These are phyloP conservation scores for Penicillium canariense DNA, from an alignment of 495 filamentous ascomycete genomes.

Conservation along the genomic window DNA sequence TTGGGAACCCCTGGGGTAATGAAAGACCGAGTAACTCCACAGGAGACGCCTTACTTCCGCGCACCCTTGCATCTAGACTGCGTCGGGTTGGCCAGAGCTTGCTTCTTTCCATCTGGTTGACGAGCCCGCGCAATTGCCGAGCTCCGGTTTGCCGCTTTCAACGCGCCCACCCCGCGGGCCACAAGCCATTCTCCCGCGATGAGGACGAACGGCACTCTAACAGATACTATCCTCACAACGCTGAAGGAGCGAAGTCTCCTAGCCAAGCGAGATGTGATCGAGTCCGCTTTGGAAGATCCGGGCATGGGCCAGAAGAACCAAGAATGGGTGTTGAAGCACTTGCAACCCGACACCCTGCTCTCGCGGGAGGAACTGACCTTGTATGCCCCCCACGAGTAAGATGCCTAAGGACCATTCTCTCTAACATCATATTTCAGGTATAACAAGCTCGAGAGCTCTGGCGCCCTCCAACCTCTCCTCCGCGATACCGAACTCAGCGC, in stretches of 20 bases:
- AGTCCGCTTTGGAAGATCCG: conserved; percentile 27
- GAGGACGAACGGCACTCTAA: conserved; percentile 1
- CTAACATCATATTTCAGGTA: conserved; percentile 26
- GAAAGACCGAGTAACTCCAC: background rate
- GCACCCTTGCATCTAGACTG: background rate
- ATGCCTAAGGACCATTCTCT: background rate
- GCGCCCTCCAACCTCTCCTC: conserved; percentile 30
- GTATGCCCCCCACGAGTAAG: conserved; percentile 20
- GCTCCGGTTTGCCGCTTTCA: conserved; percentile 9
- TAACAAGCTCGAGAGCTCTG: conserved; percentile 31
- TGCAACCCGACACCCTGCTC: conserved; percentile 36
- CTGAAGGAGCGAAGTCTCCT: conserved; percentile 33
- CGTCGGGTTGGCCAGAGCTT: background rate
- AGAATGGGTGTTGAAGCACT: conserved; percentile 36
- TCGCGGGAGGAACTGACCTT: conserved; percentile 41
- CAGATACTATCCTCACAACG: conserved; percentile 10
- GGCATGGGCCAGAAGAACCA: conserved; percentile 15
- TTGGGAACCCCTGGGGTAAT: too few relatives aligned
- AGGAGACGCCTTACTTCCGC: background rate
- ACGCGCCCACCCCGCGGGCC: background rate
- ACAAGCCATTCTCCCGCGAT: conserved; percentile 15
- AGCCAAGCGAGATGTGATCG: conserved; percentile 28
- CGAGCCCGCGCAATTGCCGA: background rate
- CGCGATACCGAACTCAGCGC: conserved; percentile 24
- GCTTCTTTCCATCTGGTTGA: background rate